These are phyloP conservation scores for Pinus taeda DNA, from an alignment of 75 land plant genomes.

Conservation along the genomic window DNA sequence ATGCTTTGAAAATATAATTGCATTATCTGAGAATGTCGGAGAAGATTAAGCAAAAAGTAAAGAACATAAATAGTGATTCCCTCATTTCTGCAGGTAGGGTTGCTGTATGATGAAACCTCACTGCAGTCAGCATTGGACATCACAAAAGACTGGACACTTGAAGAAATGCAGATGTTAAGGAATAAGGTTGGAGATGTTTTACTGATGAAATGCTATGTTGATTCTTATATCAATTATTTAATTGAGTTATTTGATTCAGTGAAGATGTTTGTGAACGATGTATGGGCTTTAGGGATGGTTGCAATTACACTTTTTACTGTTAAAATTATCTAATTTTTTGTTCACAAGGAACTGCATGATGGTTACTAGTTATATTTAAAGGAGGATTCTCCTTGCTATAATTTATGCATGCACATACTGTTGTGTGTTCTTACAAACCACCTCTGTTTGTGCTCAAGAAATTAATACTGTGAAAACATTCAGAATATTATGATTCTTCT, in stretches of 20 bases:
- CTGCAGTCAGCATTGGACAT: constrained; percentile 81
- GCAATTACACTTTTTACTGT: neutral
- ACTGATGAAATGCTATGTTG: neutral
- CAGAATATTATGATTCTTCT: too few species aligned
- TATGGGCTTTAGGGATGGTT: neutral
- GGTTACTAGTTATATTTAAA: neutral
- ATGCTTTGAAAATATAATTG: neutral
- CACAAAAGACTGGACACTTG: constrained; percentile 82
- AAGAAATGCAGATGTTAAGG: constrained; percentile 86
- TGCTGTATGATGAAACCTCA: constrained; percentile 90
- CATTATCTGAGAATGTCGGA: neutral
- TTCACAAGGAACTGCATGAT: neutral
- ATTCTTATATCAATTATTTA: neutral
- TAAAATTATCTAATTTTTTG: neutral
- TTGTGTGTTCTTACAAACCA: neutral
- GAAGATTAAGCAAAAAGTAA: neutral
- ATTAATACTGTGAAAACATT: too few species aligned
- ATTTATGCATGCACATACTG: neutral
- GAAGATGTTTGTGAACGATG: neutral
- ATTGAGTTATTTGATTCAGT: neutral
- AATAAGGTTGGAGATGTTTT: constrained; percentile 47
- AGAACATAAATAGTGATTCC: constrained; percentile 1
- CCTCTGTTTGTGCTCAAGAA: neutral
- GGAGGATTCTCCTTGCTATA: neutral
- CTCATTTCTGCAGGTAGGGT: constrained; percentile 63